Conservation (phyloP, 148 eudicot genomes). For the Chenopodium quinoa region DNA sequence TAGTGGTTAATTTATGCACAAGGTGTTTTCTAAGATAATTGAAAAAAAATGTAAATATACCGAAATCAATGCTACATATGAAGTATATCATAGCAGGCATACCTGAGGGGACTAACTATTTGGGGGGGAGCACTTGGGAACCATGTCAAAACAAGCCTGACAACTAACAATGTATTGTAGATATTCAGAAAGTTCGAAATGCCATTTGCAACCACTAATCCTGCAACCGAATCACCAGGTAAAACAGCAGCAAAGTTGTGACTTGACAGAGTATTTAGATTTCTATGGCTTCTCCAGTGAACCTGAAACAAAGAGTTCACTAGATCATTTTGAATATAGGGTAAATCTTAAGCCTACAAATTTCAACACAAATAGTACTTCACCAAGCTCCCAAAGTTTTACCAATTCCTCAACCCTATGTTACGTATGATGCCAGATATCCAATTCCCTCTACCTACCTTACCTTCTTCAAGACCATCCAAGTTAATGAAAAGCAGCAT, state of each 20-base stretch:
- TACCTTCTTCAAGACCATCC: background rate
- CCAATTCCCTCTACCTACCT: background rate
- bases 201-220: constrained; percentile 79
- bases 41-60: background rate
- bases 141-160: constrained; percentile 95
- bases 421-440: background rate
- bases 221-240: constrained; percentile 90
- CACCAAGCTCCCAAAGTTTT: background rate
- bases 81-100: background rate
- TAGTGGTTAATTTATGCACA: background rate
- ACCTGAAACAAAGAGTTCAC: constrained; percentile 40
- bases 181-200: constrained; percentile 76
- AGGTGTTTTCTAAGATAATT: background rate
- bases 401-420: background rate
- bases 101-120: constrained; percentile 88
- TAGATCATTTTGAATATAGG: background rate
- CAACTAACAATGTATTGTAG: constrained; percentile 73
- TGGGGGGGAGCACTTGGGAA: constrained; percentile 87
- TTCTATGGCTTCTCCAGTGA: constrained; percentile 42
- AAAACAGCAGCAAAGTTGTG: constrained; percentile 91
- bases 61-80: background rate
- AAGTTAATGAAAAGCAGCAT: background rate
- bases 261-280: constrained; percentile 35
- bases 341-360: background rate
- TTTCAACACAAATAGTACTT: background rate